Percentiles rank a stretch among this genome's conserved stretches.
Evolutionary conservation across 75 land plant species (phyloP).

Genomic region (Cryptomeria japonica): DNA sequence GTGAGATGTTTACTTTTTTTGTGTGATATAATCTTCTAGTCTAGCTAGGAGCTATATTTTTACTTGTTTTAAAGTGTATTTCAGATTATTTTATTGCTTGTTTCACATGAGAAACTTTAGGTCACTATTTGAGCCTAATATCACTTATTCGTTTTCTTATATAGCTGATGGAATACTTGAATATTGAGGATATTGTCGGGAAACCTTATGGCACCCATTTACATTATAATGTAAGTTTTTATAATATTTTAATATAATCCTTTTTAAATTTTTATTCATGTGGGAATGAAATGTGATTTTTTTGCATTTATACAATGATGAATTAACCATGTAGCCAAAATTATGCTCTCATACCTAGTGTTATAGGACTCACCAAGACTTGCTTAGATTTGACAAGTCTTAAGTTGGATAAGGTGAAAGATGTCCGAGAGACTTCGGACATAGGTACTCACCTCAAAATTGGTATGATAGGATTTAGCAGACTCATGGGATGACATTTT

Average conservation of each 20-base stretch:
- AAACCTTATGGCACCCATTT: slow-evolving; percentile 72
- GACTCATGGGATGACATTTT: too few relatives aligned
- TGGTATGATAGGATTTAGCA: too few relatives aligned
- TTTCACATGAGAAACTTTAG: neutral
- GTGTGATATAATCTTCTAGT: neutral
- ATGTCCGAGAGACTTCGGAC: too few relatives aligned
- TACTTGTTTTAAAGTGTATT: neutral
- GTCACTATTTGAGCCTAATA: neutral
- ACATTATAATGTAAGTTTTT: slow-evolving; percentile 60
- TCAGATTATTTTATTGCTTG: neutral
- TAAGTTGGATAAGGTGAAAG: too few relatives aligned
- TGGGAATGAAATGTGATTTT: neutral
- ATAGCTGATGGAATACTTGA: slow-evolving; percentile 62
- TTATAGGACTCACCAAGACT: too few relatives aligned
- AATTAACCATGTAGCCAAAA: neutral
- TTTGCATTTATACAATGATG: neutral
- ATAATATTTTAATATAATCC: neutral
- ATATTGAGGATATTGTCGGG: slow-evolving; percentile 58
- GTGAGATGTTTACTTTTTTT: slow-evolving; percentile 24
- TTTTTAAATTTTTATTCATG: neutral
- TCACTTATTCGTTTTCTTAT: slow-evolving; percentile 1
- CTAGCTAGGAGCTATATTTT: neutral
- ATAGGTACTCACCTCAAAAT: too few relatives aligned
- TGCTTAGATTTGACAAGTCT: too few relatives aligned
- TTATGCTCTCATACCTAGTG: neutral